Evolutionary conservation across 768 basidiomycete species (phyloP).

Genomic region (Rhodotorula kratochvilovae): DNA sequence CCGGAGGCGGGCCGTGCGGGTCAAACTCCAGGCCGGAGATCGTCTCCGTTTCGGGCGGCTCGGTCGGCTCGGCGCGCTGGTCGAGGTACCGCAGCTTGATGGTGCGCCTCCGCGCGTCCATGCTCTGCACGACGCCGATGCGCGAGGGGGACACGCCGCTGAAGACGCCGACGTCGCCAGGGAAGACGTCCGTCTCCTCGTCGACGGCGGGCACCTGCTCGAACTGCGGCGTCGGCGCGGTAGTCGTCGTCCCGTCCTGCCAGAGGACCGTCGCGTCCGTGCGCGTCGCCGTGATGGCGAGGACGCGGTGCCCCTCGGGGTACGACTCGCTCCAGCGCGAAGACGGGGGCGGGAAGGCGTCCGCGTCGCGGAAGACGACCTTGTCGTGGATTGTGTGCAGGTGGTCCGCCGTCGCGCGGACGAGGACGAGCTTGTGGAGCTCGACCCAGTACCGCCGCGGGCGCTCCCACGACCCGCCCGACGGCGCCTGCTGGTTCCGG

Average conservation of each 20-base stretch:
- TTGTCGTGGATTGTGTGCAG: constrained; percentile 35
- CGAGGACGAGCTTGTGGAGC: constrained; percentile 22
- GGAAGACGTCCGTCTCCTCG: constrained; percentile 84
- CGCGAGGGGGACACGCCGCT: constrained; percentile 48
- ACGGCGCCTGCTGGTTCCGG: constrained; percentile 11
- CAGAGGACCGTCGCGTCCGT: constrained; percentile 72
- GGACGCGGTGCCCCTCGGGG: constrained; percentile 48
- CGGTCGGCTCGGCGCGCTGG: constrained; percentile 39
- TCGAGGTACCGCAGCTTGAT: constrained; percentile 58
- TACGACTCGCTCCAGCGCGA: constrained; percentile 10
- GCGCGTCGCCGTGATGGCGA: constrained; percentile 65
- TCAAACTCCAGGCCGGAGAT: constrained; percentile 84
- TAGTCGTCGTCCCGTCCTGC: constrained; percentile 67
- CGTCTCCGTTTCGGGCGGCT: constrained; percentile 52
- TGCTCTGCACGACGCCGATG: constrained; percentile 31
- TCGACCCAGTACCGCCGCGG: constrained; percentile 37
- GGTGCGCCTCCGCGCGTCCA: constrained; percentile 59
- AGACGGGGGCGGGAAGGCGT: constrained; percentile 43
- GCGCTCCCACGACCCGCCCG: constrained; percentile 2
- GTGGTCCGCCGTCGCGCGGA: constrained; percentile 29
- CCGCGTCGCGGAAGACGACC: constrained; percentile 25
- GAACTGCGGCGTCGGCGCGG: constrained; percentile 15
- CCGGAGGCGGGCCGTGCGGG: constrained; percentile 60
- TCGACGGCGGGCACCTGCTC: constrained; percentile 74
- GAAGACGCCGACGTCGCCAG: constrained; percentile 84